These are phyloP conservation scores for Ophiostoma ips DNA, from an alignment of 2,329 filamentous ascomycete genomes.

Conservation along the genomic window DNA sequence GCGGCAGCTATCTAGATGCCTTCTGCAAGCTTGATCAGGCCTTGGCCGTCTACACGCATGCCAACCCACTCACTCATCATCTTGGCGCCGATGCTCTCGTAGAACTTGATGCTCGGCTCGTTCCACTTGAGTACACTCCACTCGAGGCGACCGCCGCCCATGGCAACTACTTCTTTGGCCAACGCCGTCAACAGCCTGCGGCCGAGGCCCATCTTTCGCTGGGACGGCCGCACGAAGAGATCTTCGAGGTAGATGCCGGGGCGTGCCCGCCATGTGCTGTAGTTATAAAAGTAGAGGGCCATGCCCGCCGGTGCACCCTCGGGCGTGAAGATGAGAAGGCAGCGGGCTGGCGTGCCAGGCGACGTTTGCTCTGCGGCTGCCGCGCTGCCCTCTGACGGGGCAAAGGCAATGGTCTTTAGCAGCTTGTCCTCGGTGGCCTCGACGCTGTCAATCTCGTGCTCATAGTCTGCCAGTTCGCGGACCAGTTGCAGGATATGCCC, in stretches of 20 bases:
- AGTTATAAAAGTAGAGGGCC: conserved; percentile 91
- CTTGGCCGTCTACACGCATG: conserved; percentile 59
- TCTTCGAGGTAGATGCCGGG: conserved; percentile 91
- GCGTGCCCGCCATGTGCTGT: conserved; percentile 80
- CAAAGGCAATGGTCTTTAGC: conserved; percentile 64
- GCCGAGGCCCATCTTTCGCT: conserved; percentile 68
- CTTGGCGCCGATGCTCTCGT: conserved; percentile 55
- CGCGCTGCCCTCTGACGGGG: conserved; percentile 25
- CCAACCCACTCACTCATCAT: conserved; percentile 59
- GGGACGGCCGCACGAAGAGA: conserved; percentile 61
- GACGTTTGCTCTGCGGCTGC: conserved; percentile 40
- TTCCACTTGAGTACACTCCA: conserved; percentile 95
- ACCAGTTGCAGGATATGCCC: conserved; percentile 70
- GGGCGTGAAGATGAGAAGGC: conserved; percentile 49
- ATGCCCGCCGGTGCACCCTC: conserved; percentile 48
- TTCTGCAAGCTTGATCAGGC: conserved; percentile 43
- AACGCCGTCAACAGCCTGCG: conserved; percentile 59
- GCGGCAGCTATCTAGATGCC: background rate
- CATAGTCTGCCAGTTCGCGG: conserved; percentile 75
- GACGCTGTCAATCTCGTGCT: conserved; percentile 60
- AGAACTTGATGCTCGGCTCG: conserved; percentile 77
- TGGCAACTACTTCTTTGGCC: conserved; percentile 62
- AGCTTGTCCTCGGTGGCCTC: conserved; percentile 67
- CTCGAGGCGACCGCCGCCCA: conserved; percentile 64
- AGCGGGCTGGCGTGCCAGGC: conserved; percentile 53